A percentile compares a stretch with the other conserved stretches of the same genome.
Evolutionary conservation across 1,284 basidiomycete species (phyloP).

Genomic region (Retiboletus flavoniger): DNA sequence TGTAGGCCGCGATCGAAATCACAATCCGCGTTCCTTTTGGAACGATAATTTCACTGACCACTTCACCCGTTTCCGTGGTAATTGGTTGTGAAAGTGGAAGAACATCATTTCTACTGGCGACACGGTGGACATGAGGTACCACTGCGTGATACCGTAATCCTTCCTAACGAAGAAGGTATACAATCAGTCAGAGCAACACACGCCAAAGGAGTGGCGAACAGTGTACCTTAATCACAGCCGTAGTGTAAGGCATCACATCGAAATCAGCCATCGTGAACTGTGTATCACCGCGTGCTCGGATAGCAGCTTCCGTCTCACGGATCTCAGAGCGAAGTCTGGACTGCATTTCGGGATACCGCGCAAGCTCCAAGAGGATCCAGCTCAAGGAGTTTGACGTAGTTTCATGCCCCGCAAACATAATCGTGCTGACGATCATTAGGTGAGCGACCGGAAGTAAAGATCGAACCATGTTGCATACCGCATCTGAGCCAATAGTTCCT

Average conservation of each 20-base stretch:
- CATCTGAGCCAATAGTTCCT: slow-evolving; percentile 57
- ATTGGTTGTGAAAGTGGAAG: slow-evolving; percentile 45
- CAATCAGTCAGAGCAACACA: not conserved
- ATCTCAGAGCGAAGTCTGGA: slow-evolving; percentile 43
- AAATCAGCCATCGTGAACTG: slow-evolving; percentile 46
- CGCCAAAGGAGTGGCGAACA: not conserved
- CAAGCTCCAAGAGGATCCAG: slow-evolving; percentile 46
- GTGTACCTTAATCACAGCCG: slow-evolving; percentile 51
- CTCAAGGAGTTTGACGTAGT: slow-evolving; percentile 46
- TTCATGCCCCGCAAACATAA: slow-evolving; percentile 52
- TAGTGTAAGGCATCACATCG: slow-evolving; percentile 51
- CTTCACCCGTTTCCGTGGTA: slow-evolving; percentile 34
- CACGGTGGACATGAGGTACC: slow-evolving; percentile 34
- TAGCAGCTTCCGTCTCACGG: slow-evolving; percentile 30
- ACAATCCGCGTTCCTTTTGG: slow-evolving; percentile 36
- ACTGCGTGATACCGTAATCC: slow-evolving; percentile 41
- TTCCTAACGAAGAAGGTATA: slow-evolving; percentile 31
- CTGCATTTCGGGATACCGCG: slow-evolving; percentile 40
- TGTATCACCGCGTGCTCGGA: slow-evolving; percentile 40
- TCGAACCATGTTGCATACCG: slow-evolving; percentile 31
- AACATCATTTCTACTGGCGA: slow-evolving; percentile 42
- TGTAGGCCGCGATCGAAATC: slow-evolving; percentile 38
- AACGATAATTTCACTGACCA: slow-evolving; percentile 36
- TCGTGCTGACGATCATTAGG: slow-evolving; percentile 27
- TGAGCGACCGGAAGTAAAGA: not conserved